These are phyloP conservation scores for Botrytis cinerea DNA, from an alignment of 2,329 filamentous ascomycete species.

Conservation along the genomic window DNA sequence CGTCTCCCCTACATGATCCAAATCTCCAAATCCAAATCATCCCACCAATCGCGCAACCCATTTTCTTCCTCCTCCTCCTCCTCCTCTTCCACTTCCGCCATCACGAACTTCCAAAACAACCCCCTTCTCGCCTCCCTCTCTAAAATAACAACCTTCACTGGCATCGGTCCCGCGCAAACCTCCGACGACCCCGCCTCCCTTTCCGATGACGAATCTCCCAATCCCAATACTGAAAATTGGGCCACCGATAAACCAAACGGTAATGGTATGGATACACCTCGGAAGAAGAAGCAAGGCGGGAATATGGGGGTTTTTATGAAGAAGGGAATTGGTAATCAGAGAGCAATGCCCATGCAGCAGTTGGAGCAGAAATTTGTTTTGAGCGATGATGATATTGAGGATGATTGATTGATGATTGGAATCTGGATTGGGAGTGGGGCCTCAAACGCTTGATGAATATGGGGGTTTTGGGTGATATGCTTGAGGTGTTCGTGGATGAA, in stretches of 20 bases:
- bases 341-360: constrained; percentile 29
- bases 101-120: not conserved
- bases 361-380: constrained; percentile 66
- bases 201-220: constrained; percentile 37
- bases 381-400: constrained; percentile 84
- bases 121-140: constrained; percentile 6
- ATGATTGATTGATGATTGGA: constrained; percentile 43
- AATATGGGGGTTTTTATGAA: constrained; percentile 36
- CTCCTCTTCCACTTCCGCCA: not conserved
- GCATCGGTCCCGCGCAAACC: constrained; percentile 10
- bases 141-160: constrained; percentile 12
- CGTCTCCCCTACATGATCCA: constrained; percentile 81
- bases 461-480: not conserved
- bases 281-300: constrained; percentile 40
- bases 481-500: not conserved
- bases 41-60: not conserved
- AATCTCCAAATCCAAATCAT: constrained; percentile 50
- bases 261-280: constrained; percentile 52
- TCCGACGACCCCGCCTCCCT: constrained; percentile 43
- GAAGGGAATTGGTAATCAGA: constrained; percentile 30
- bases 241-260: constrained; percentile 62
- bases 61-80: not conserved
- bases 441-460: not conserved
- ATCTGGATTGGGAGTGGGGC: not conserved
- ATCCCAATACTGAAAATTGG: constrained; percentile 50